Evolutionary conservation across 2,329 filamentous ascomycete species (phyloP).

Genomic region (Didymella keratinophila): DNA sequence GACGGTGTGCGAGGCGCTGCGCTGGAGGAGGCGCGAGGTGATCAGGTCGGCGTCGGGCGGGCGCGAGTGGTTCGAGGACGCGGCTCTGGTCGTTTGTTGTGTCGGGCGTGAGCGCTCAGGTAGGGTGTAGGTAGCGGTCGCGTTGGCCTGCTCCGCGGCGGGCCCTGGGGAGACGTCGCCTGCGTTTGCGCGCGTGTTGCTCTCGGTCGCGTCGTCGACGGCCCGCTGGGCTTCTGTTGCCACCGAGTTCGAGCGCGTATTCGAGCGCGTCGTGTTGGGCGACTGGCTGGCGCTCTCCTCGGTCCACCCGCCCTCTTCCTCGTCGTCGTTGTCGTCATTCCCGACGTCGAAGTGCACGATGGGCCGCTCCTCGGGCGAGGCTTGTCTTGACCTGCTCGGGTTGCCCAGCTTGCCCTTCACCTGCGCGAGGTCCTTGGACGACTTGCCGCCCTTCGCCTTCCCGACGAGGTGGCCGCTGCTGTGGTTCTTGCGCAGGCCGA

Average conservation of each 20-base stretch:
- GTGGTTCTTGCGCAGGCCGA: conserved; percentile 52
- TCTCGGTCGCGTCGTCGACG: conserved; percentile 35
- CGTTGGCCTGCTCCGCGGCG: conserved; percentile 2
- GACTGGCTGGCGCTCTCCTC: conserved; percentile 54
- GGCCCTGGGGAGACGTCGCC: conserved; percentile 26
- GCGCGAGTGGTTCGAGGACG: conserved; percentile 45
- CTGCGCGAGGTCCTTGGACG: conserved; percentile 44
- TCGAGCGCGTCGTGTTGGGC: conserved; percentile 52
- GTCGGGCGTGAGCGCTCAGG: conserved; percentile 39
- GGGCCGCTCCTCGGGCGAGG: conserved; percentile 48
- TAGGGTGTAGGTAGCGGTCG: conserved; percentile 27
- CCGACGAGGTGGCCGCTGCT: conserved; percentile 57
- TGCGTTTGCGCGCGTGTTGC: conserved; percentile 24
- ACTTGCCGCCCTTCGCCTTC: conserved; percentile 49
- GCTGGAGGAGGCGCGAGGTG: conserved; percentile 71
- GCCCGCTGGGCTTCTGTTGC: conserved; percentile 45
- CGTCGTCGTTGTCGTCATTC: conserved; percentile 38
- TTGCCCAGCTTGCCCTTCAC: conserved; percentile 42
- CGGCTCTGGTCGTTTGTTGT: conserved; percentile 41
- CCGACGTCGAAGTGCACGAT: conserved; percentile 54
- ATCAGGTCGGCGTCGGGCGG: conserved; percentile 68
- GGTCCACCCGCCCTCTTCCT: conserved; percentile 51
- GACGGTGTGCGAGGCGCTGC: conserved; percentile 65
- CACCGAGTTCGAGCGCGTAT: conserved; percentile 52
- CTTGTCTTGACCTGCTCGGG: conserved; percentile 31